These are phyloP conservation scores for Ulota crispa DNA, from an alignment of 225 moss, liverwort and hornwort species.

Conservation along the genomic window DNA sequence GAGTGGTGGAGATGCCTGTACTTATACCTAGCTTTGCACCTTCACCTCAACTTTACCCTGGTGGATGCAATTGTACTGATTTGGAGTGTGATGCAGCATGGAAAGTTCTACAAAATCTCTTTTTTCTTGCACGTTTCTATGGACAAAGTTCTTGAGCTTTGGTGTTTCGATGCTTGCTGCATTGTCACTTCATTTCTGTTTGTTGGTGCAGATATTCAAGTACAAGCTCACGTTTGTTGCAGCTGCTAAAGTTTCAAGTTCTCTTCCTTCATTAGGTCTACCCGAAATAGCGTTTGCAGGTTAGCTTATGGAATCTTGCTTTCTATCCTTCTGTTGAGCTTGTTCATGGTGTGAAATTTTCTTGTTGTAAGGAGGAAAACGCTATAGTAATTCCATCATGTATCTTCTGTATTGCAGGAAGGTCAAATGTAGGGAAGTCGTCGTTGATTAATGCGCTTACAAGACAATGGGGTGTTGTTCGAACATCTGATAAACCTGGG, in stretches of 20 bases:
- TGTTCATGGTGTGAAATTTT: background rate
- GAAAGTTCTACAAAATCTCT: background rate
- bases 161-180: background rate
- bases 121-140: background rate
- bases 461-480: conserved; percentile 88
- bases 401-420: conserved; percentile 47
- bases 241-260: conserved; percentile 79
- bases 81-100: background rate
- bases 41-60: background rate
- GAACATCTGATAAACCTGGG: conserved; percentile 92
- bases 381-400: background rate
- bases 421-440: conserved; percentile 97
- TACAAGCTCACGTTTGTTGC: conserved; percentile 82
- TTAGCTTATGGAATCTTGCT: conserved; percentile 15
- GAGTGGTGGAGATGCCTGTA: background rate
- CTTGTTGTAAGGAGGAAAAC: background rate
- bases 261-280: conserved; percentile 64
- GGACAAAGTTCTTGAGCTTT: background rate
- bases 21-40: background rate
- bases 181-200: conserved; percentile 15
- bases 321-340: conserved; percentile 8
- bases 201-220: conserved; percentile 69
- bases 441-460: conserved; percentile 90
- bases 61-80: background rate
- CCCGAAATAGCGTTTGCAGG: conserved; percentile 99